Conservation (phyloP, 2,329 filamentous ascomycete genomes). For the Diaporthe eres region DNA sequence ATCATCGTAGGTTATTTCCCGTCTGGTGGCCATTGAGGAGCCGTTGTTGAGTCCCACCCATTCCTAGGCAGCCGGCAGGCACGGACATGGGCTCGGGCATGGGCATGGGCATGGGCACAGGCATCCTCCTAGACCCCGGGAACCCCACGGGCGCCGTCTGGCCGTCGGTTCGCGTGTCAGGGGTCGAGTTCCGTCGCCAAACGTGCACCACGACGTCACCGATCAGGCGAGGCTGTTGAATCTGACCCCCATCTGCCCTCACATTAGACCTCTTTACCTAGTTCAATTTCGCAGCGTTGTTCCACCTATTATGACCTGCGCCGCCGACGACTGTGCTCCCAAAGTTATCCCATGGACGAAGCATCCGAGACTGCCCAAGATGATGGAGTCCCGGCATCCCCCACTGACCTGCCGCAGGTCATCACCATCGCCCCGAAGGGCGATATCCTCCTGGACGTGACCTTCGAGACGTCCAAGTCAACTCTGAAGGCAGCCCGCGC, state of each 20-base stretch:
- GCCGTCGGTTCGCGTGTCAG: not conserved
- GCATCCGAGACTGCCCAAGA: constrained; percentile 43
- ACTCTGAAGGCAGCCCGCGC: constrained; percentile 63
- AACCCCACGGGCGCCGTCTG: constrained; percentile 21
- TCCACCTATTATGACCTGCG: constrained; percentile 31
- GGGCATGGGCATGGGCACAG: not conserved
- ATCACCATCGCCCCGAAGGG: constrained; percentile 69
- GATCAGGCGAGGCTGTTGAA: constrained; percentile 29
- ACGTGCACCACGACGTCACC: constrained; percentile 29
- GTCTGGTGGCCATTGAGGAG: constrained; percentile 2
- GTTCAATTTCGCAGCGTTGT: not conserved
- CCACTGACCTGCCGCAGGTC: constrained; percentile 51
- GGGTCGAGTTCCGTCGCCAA: constrained; percentile 8
- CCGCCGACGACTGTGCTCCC: constrained; percentile 9
- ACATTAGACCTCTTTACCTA: not conserved
- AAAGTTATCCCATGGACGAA: constrained; percentile 44
- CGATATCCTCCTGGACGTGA: constrained; percentile 76
- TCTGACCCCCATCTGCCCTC: constrained; percentile 16
- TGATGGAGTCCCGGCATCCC: constrained; percentile 44
- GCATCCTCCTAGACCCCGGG: not conserved
- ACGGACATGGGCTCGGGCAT: not conserved
- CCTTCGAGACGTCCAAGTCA: constrained; percentile 71
- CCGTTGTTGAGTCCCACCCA: constrained; percentile 29
- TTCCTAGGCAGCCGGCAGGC: constrained; percentile 13
- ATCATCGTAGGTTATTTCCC: constrained; percentile 34